phyloP scores from a whole-genome alignment of 2,329 filamentous ascomycete genomes.

The Trichoderma simmonsii region DNA sequence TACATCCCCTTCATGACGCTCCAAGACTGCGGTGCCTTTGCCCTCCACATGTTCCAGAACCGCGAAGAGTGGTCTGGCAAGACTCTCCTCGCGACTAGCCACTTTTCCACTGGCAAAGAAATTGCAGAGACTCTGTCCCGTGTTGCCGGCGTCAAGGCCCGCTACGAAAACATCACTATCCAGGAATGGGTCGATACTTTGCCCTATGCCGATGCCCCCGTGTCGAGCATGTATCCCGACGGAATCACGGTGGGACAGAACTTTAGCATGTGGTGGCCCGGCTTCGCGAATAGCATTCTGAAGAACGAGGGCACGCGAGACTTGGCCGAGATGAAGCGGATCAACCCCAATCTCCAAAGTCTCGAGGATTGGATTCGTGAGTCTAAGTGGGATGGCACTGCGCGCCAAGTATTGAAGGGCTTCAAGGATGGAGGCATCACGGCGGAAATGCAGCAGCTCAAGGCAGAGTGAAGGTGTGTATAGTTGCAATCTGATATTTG shows the following conservation, averaged over 20 bases:
- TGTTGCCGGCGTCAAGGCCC: background rate
- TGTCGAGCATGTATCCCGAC: background rate
- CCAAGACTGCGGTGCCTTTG: background rate
- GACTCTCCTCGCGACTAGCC: background rate
- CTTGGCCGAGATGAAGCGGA: background rate
- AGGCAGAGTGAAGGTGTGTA: background rate
- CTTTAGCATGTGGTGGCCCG: background rate
- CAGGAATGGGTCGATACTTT: background rate
- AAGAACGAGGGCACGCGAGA: background rate
- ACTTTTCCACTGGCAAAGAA: background rate
- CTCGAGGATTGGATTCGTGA: background rate
- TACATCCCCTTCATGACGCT: background rate
- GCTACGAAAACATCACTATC: background rate
- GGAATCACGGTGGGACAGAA: background rate
- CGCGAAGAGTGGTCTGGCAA: background rate
- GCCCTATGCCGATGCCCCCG: background rate
- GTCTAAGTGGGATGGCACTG: background rate
- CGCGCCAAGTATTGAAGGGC: background rate
- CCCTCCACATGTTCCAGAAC: background rate
- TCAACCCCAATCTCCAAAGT: background rate
- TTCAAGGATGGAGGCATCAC: background rate
- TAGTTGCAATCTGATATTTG: background rate
- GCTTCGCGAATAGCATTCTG: background rate
- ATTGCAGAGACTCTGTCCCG: background rate
- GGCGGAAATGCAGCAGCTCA: background rate